phyloP scores from a whole-genome alignment of 495 filamentous ascomycete genomes.

The Aspergillus conjunctus region DNA sequence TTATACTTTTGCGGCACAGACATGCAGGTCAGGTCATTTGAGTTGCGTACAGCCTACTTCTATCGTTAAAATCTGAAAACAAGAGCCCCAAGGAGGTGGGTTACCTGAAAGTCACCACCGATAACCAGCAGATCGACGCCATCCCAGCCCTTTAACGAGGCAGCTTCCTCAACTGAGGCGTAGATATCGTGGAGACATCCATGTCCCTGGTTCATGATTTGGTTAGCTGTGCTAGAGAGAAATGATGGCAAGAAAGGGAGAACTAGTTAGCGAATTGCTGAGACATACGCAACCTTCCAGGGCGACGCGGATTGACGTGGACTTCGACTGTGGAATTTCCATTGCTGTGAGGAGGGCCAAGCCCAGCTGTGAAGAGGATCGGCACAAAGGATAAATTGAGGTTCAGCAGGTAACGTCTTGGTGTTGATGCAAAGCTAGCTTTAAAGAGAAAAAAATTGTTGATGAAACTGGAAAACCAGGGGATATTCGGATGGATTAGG shows the following conservation, averaged over 20 bases:
- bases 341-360: slow-evolving; percentile 12
- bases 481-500: no score
- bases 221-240: slow-evolving; percentile 23
- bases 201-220: slow-evolving; percentile 64
- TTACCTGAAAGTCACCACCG: slow-evolving; percentile 86
- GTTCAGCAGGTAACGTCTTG: background rate
- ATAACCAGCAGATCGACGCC: slow-evolving; percentile 83
- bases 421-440: no score
- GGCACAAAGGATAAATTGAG: background rate
- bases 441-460: no score
- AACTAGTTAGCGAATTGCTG: background rate
- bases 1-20: slow-evolving; percentile 84
- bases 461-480: no score
- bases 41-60: slow-evolving; percentile 77
- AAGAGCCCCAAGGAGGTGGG: slow-evolving; percentile 6
- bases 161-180: slow-evolving; percentile 64
- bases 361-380: background rate
- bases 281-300: slow-evolving; percentile 80
- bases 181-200: slow-evolving; percentile 91
- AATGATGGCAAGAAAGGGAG: background rate
- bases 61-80: slow-evolving; percentile 26
- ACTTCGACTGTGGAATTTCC: slow-evolving; percentile 11
- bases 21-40: slow-evolving; percentile 81
- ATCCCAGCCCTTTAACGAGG: slow-evolving; percentile 68
- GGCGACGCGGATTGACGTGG: slow-evolving; percentile 52